Evolutionary conservation across 176 grass and related monocot genomes (phyloP).

Genomic region (Lolium rigidum): DNA sequence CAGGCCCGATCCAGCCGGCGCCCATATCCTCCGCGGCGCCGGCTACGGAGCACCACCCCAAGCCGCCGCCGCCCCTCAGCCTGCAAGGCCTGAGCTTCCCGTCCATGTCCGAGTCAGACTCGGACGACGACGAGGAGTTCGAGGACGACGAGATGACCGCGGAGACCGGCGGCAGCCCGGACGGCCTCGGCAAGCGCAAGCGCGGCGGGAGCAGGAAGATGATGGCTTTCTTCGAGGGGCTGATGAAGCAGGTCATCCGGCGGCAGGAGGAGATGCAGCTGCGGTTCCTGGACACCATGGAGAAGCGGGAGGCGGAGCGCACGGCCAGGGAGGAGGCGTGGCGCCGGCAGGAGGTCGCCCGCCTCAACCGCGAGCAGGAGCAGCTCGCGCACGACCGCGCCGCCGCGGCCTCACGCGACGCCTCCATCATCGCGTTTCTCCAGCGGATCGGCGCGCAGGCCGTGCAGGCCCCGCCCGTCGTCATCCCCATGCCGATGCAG

Average conservation of each 20-base stretch:
- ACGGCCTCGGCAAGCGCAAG: constrained; percentile 61
- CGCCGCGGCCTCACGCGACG: constrained; percentile 74
- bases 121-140: constrained; percentile 54
- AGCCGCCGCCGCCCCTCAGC: constrained; percentile 29
- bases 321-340: constrained; percentile 85
- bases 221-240: constrained; percentile 84
- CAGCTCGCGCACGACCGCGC: constrained; percentile 81
- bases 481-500: constrained; percentile 26
- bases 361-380: constrained; percentile 87
- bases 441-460: constrained; percentile 77
- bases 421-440: constrained; percentile 76
- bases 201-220: constrained; percentile 64
- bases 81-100: constrained; percentile 73
- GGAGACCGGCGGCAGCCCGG: constrained; percentile 62
- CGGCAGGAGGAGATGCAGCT: constrained; percentile 88
- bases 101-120: constrained; percentile 76
- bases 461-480: constrained; percentile 38
- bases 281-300: constrained; percentile 83
- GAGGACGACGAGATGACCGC: constrained; percentile 70
- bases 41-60: constrained; percentile 27
- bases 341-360: constrained; percentile 87
- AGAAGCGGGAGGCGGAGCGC: constrained; percentile 83
- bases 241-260: constrained; percentile 80
- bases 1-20: constrained; percentile 45
- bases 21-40: constrained; percentile 57